Conservation (phyloP, 495 filamentous ascomycete species). For the Neurospora sp. region DNA sequence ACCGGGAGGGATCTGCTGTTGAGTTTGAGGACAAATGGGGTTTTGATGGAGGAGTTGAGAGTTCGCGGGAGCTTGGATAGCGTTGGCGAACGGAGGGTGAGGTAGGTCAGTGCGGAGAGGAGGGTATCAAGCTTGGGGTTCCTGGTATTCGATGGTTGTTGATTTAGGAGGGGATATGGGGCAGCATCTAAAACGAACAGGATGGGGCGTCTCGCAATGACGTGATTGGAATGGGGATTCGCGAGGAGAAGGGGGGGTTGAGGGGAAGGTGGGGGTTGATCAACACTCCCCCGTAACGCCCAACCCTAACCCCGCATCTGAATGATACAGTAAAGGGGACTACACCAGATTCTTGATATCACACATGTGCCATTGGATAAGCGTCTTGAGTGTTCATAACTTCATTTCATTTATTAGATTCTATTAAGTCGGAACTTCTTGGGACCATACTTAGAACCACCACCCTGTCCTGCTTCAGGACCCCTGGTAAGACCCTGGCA, state of each 20-base stretch:
- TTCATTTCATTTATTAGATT: not conserved
- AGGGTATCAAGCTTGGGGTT: not conserved
- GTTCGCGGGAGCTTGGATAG: not conserved
- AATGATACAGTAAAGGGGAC: not conserved
- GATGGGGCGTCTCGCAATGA: not conserved
- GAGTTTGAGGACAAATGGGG: not conserved
- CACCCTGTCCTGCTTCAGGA: conserved; percentile 17
- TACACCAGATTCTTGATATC: not conserved
- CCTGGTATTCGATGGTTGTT: not conserved
- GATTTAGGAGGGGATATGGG: not conserved
- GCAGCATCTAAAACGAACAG: not conserved
- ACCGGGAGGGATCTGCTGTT: not conserved
- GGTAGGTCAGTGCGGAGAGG: not conserved
- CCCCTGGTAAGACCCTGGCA: conserved; percentile 21
- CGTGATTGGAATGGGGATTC: not conserved
- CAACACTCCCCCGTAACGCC: not conserved
- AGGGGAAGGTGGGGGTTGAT: not conserved
- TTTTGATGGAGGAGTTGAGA: not conserved
- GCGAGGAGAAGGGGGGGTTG: not conserved
- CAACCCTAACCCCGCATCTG: not conserved
- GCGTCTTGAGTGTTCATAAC: not conserved
- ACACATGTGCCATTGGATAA: not conserved
- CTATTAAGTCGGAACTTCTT: not conserved
- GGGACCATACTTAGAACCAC: not conserved
- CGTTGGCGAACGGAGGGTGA: not conserved